Base-by-base conservation (phyloP, 2,329 filamentous ascomycete genomes). In the Botrytis squamosa region DNA sequence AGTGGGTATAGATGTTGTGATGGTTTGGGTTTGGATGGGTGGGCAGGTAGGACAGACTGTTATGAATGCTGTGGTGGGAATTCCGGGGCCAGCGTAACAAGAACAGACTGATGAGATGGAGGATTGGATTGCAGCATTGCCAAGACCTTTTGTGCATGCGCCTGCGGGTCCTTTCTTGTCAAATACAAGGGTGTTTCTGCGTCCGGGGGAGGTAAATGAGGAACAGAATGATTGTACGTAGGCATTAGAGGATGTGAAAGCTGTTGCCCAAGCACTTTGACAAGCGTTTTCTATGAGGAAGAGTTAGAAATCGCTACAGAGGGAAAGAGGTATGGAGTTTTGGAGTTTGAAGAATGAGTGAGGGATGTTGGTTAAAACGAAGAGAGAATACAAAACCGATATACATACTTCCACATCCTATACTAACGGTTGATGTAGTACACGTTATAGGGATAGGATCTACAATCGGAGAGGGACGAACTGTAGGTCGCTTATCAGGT, bases 191-290 rank as follows among this genome's bases (percentile, higher is more conserved):
- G 29, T 42, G 1, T 36, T 59, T 36, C 16, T 42, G 52, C 67
- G 60, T 20, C 38, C 25, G 12, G 25, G 20, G 1, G 44, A 49
- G 10, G 69, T 71, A 36, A 52, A 71, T 7, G 69, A 71, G 10
- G 55, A 49, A 33, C 57, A 71, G 25, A 71, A 71, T 5, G 25
- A 46, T 20, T 63, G 40, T 0, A 71, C 5, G 33, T 71, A 64
- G 22, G 25, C 3, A 16, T 44, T 49, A 42, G 55, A 60, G 4
- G 69, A 62, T 12, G 57, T 71, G 29, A 60, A 64, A n/a, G 55
- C 33, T 63, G 69, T 63, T 9, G 57, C 57, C 69, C 69, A 71
- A n/a, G 69, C 57, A 52, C 42, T 71, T 49, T 71, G 55, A 9
- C 57, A 71, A 14, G 42, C 22, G 22, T 71, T 71, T 14, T 22